phyloP scores from a whole-genome alignment of 1,139 yeast species.

The Candida sp. region DNA sequence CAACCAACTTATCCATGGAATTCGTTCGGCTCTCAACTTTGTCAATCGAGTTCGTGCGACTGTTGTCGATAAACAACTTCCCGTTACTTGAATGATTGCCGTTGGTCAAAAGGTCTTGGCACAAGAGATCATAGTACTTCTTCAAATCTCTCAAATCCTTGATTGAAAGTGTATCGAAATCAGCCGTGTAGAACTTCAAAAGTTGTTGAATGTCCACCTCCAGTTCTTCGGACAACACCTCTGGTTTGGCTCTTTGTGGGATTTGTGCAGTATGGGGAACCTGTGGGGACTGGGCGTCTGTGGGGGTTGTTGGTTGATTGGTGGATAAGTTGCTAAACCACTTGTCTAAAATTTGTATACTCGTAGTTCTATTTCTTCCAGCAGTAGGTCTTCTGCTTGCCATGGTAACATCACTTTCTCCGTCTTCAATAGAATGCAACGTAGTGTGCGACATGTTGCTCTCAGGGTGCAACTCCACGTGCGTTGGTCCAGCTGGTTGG shows the following conservation, averaged over 20 bases:
- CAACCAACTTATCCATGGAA: conserved; percentile 11
- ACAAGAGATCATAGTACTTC: conserved; percentile 41
- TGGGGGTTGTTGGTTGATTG: conserved; percentile 6
- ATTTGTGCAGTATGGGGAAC: background rate
- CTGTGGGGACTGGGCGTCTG: background rate
- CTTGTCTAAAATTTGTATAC: conserved; percentile 49
- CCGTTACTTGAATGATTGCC: conserved; percentile 9
- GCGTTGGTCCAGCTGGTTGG: conserved; percentile 9
- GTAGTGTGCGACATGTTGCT: conserved; percentile 32
- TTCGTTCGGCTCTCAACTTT: conserved; percentile 10
- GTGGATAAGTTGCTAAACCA: conserved; percentile 42
- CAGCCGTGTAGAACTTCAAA: conserved; percentile 34
- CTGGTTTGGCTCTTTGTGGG: conserved; percentile 6
- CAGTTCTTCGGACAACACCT: conserved; percentile 16
- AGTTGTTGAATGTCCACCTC: conserved; percentile 24
- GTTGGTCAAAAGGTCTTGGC: conserved; percentile 18
- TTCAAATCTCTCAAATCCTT: conserved; percentile 39
- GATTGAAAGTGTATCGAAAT: conserved; percentile 41
- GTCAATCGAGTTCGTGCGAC: conserved; percentile 10
- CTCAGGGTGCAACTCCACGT: conserved; percentile 14
- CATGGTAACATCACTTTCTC: conserved; percentile 15
- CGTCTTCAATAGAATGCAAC: conserved; percentile 36
- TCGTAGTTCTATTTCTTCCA: conserved; percentile 38
- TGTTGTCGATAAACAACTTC: conserved; percentile 8
- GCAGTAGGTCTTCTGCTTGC: conserved; percentile 23